Conservation (phyloP, 805 yeast species). For the Spathaspora passalidarum region DNA sequence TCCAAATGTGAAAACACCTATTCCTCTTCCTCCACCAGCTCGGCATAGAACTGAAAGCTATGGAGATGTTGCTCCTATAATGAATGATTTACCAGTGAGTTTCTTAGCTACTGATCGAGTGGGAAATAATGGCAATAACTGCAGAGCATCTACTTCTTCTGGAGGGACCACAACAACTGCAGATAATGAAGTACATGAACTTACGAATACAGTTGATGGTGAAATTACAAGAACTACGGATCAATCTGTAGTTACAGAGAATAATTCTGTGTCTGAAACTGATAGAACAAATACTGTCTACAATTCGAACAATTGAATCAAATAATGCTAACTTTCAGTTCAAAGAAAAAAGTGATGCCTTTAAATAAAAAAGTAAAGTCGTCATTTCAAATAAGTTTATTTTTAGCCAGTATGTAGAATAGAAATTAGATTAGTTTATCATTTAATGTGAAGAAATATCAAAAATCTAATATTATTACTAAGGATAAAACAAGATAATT, state of each 20-base stretch:
- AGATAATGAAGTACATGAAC: too few species aligned
- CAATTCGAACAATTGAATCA: too few species aligned
- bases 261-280: too few species aligned
- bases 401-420: background rate
- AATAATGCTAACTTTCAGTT: too few species aligned
- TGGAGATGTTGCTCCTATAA: background rate
- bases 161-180: too few species aligned
- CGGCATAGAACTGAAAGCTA: conserved; percentile 14
- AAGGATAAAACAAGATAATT: background rate
- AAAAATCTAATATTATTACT: background rate
- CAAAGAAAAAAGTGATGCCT: background rate
- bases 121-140: background rate
- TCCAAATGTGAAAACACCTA: conserved; percentile 23
- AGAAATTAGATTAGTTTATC: background rate
- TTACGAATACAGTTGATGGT: too few species aligned
- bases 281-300: too few species aligned
- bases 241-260: too few species aligned
- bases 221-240: too few species aligned
- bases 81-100: background rate
- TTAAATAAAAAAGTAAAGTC: too few species aligned
- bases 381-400: background rate
- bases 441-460: background rate
- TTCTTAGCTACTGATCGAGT: background rate
- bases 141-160: too few species aligned
- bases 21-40: conserved; percentile 12